Conservation (phyloP, 2,329 filamentous ascomycete genomes). For the Penicillium rolfsii region DNA sequence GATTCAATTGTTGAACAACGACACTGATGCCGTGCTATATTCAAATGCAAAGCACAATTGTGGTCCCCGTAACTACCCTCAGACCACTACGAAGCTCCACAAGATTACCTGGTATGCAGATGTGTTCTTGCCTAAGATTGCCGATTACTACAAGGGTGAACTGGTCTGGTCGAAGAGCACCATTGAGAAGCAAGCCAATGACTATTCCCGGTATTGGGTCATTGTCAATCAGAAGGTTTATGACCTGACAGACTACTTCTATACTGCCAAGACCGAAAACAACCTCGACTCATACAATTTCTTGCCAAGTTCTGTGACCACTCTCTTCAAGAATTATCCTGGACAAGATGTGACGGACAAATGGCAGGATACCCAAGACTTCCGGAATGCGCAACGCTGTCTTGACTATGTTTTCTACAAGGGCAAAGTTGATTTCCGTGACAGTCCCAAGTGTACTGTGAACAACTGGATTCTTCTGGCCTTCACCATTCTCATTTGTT, state of each 20-base stretch:
- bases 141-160: slow-evolving; percentile 83
- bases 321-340: slow-evolving; percentile 72
- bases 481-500: slow-evolving; percentile 81
- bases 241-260: slow-evolving; percentile 89
- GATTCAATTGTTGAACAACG: slow-evolving; percentile 54
- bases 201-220: slow-evolving; percentile 75
- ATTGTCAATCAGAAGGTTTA: slow-evolving; percentile 77
- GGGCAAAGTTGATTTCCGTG: slow-evolving; percentile 82
- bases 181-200: slow-evolving; percentile 67
- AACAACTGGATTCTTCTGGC: slow-evolving; percentile 89
- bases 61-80: slow-evolving; percentile 61
- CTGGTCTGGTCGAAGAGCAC: slow-evolving; percentile 69
- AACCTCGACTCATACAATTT: slow-evolving; percentile 66
- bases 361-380: slow-evolving; percentile 58
- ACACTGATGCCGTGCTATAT: slow-evolving; percentile 66
- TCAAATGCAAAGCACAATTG: slow-evolving; percentile 68
- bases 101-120: slow-evolving; percentile 75
- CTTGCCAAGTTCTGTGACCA: slow-evolving; percentile 68
- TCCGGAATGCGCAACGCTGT: slow-evolving; percentile 74
- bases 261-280: slow-evolving; percentile 67
- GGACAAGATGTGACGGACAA: slow-evolving; percentile 75
- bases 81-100: slow-evolving; percentile 62
- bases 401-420: slow-evolving; percentile 81
- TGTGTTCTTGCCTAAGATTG: slow-evolving; percentile 75
- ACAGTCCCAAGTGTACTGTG: slow-evolving; percentile 73